Evolutionary conservation across 441 rosid species (phyloP).

Genomic region (Arabidopsis lyrata): DNA sequence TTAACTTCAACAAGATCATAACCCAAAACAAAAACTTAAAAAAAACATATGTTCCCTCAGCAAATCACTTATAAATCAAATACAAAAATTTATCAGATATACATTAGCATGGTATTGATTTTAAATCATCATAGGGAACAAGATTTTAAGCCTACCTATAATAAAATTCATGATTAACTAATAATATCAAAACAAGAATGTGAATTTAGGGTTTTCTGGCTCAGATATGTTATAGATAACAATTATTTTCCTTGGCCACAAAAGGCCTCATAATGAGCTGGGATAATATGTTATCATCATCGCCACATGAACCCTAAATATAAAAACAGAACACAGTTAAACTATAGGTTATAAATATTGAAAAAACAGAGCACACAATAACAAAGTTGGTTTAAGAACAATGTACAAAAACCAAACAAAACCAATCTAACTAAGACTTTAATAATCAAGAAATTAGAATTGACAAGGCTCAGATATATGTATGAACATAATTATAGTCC

Average conservation of each 20-base stretch:
- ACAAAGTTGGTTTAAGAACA: too few relatives aligned
- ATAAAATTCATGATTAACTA: too few relatives aligned
- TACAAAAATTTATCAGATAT: conserved; percentile 39
- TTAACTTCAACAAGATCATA: too few relatives aligned
- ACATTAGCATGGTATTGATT: conserved; percentile 43
- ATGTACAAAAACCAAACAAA: too few relatives aligned
- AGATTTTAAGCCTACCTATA: background rate
- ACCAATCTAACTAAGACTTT: too few relatives aligned
- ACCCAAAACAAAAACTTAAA: background rate
- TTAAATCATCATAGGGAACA: conserved; percentile 38
- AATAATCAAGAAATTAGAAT: background rate
- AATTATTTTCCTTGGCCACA: conserved; percentile 56
- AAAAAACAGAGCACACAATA: too few relatives aligned
- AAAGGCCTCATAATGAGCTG: conserved; percentile 84
- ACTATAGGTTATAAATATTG: too few relatives aligned
- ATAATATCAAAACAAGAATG: background rate
- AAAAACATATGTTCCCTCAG: conserved; percentile 37
- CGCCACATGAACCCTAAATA: background rate
- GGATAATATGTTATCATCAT: conserved; percentile 68
- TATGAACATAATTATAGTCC: conserved; percentile 47
- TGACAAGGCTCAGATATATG: conserved; percentile 31
- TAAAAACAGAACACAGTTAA: too few relatives aligned
- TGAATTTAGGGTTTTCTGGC: conserved; percentile 27
- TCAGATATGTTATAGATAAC: conserved; percentile 60
- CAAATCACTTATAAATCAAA: conserved; percentile 24